Conservation (phyloP, 2,329 filamentous ascomycete genomes). For the Esteya vermicola region DNA sequence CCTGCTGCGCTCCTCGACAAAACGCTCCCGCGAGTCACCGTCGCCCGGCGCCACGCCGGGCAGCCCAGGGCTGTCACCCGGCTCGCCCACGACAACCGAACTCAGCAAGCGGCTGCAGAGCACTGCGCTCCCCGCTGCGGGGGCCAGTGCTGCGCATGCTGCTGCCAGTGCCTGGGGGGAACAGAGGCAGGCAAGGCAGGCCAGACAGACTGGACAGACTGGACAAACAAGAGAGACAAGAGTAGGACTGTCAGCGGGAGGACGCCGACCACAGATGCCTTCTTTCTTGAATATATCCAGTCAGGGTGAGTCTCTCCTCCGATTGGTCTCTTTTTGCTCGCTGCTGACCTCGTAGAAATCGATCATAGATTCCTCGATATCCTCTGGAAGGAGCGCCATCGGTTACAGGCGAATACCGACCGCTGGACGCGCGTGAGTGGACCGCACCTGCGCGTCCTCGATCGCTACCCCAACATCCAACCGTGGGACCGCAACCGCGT, state of each 20-base stretch:
- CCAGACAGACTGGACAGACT: too few species aligned
- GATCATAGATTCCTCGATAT: constrained; percentile 37
- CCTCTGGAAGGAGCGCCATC: constrained; percentile 36
- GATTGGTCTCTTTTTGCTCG: constrained; percentile 1
- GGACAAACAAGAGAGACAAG: too few species aligned
- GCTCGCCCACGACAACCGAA: background rate
- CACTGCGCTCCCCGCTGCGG: too few species aligned
- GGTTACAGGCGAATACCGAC: constrained; percentile 25
- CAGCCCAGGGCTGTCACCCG: background rate
- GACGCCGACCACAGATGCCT: constrained; percentile 15
- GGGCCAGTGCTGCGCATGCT: too few species aligned
- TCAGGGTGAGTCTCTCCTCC: constrained; percentile 25
- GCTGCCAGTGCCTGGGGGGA: background rate
- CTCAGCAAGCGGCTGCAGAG: too few species aligned
- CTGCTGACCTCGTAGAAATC: constrained; percentile 24
- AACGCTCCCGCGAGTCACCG: background rate
- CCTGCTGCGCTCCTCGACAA: background rate
- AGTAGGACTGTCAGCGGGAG: constrained; percentile 5
- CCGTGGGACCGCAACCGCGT: constrained; percentile 82
- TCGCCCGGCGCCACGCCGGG: background rate
- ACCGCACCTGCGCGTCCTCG: constrained; percentile 45
- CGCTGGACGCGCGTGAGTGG: constrained; percentile 36
- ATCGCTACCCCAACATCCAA: constrained; percentile 82
- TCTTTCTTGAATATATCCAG: constrained; percentile 12
- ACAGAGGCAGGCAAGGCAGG: background rate